Base-by-base conservation (phyloP, 257 asterid species). In the Dorcoceras hygrometricum region DNA sequence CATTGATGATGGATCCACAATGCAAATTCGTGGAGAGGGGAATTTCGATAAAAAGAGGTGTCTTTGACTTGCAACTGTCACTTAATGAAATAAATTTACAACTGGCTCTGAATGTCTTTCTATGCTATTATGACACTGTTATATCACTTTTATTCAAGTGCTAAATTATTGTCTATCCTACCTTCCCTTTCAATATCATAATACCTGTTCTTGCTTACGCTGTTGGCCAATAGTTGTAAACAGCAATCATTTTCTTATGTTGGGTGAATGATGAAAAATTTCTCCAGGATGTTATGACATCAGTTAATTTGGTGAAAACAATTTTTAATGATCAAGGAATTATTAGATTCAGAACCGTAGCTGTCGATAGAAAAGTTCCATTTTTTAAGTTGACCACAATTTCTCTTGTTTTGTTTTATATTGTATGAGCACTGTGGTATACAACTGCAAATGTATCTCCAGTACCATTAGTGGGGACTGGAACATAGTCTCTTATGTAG, bases 1-100 rank as follows among this genome's bases (percentile, higher is more conserved):
- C 23, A 68, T 87, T 73, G 71, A 78, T 65, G 84, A 93, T 73
- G 97, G 96, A 72, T 83, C 89, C 72, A 81, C 87, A 26, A 86
- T 93, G 95, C 90, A 73, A 82, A 68, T 90, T 68, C 91, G 67
- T 69, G 95, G 99, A 77, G 97, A 90, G 78, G 97, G 99, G 62
- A 93, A 80, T 86, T 48, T 83, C 76, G 97, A 93, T 83, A 73
- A 76, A 58, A 79, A 67, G 72, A 86, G 99, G 99, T 89, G 63
- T 24, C 22, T 10, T 64, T 67, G 16, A 57, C 55, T 18, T 65
- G 63, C 56, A 29, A 51, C 60, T 73, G 24, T 36, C 24, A 19
- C 63, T 68, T 57, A 63, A 28, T 53, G 14, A 54, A 62, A 29
- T 59, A 67, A 57, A 48, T 69, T 60, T 68, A 61, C 57, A 18